Percentiles rank a stretch among this genome's conserved stretches.
Evolutionary conservation across 352 stramenopile genomes (phyloP).

Genomic region (Elongisporangium undulatum): DNA sequence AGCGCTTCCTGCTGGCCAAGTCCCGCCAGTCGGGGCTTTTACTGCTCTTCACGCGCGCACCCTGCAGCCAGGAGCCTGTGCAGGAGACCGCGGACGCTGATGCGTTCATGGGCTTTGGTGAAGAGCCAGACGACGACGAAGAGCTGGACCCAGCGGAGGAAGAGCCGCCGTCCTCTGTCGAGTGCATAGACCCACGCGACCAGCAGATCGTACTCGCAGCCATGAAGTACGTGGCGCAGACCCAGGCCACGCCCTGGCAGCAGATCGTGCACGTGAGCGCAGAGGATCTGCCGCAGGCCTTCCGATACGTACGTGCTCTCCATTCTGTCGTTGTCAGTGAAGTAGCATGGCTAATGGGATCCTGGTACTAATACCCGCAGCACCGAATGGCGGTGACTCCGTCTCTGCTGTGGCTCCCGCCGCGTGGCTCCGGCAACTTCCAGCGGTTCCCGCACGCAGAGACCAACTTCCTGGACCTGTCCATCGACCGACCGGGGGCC

Average conservation of each 20-base stretch:
- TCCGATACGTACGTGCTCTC: slow-evolving; percentile 24
- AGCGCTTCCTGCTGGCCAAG: slow-evolving; percentile 24
- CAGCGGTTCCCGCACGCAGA: slow-evolving; percentile 50
- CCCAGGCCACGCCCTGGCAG: slow-evolving; percentile 14
- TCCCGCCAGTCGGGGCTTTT: slow-evolving; percentile 12
- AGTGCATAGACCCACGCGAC: slow-evolving; percentile 8
- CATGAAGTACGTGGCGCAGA: slow-evolving; percentile 10
- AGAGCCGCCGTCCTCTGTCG: background rate
- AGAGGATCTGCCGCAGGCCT: slow-evolving; percentile 15
- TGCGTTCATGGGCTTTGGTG: background rate
- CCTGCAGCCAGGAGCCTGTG: too few species aligned
- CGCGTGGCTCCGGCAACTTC: slow-evolving; percentile 32
- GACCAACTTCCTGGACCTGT: slow-evolving; percentile 59
- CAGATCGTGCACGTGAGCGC: slow-evolving; percentile 21
- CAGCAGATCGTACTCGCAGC: slow-evolving; percentile 17
- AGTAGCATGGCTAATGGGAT: slow-evolving; percentile 2
- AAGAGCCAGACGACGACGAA: slow-evolving; percentile 2
- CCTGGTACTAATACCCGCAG: slow-evolving; percentile 13
- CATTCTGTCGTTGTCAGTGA: background rate
- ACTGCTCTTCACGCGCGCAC: slow-evolving; percentile 16
- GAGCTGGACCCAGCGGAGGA: slow-evolving; percentile 7
- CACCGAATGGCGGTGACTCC: slow-evolving; percentile 39
- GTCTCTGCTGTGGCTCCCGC: slow-evolving; percentile 51
- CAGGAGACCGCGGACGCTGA: background rate
- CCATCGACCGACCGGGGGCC: background rate